Percentiles rank a stretch among this genome's conserved stretches.
Conservation (phyloP, 495 filamentous ascomycete genomes). For the Trichoderma gamsii region DNA sequence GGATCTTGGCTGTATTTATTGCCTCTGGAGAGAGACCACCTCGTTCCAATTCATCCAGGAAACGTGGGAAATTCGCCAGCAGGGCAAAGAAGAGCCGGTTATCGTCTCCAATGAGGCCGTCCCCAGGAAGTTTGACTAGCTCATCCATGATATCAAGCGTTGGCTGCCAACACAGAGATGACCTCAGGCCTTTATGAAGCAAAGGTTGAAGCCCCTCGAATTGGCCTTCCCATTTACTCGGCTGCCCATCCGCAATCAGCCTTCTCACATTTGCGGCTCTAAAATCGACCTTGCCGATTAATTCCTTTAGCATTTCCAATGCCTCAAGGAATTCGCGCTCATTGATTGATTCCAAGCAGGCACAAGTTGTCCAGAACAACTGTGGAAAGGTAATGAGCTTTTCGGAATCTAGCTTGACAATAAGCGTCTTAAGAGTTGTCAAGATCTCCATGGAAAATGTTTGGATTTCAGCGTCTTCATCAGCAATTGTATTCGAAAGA, state of each 20-base stretch:
- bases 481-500: constrained; percentile 91
- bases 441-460: constrained; percentile 97
- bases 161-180: constrained; percentile 68
- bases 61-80: constrained; percentile 83
- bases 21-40: constrained; percentile 47
- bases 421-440: constrained; percentile 84
- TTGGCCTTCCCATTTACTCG: constrained; percentile 78
- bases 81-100: constrained; percentile 76
- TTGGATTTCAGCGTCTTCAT: constrained; percentile 85
- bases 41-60: constrained; percentile 73
- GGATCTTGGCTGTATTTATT: constrained; percentile 55
- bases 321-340: constrained; percentile 91
- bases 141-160: constrained; percentile 73
- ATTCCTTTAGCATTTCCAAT: constrained; percentile 82
- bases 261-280: constrained; percentile 59
- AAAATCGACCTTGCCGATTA: constrained; percentile 78
- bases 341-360: constrained; percentile 91
- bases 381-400: constrained; percentile 85
- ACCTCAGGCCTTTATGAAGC: constrained; percentile 86
- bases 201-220: constrained; percentile 84
- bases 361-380: constrained; percentile 95
- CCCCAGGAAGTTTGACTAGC: constrained; percentile 72
- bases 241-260: constrained; percentile 67
- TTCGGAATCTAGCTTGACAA: constrained; percentile 69
- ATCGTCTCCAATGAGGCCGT: constrained; percentile 72